Conservation (phyloP, 257 asterid genomes). For the Fraxinus anomala region DNA sequence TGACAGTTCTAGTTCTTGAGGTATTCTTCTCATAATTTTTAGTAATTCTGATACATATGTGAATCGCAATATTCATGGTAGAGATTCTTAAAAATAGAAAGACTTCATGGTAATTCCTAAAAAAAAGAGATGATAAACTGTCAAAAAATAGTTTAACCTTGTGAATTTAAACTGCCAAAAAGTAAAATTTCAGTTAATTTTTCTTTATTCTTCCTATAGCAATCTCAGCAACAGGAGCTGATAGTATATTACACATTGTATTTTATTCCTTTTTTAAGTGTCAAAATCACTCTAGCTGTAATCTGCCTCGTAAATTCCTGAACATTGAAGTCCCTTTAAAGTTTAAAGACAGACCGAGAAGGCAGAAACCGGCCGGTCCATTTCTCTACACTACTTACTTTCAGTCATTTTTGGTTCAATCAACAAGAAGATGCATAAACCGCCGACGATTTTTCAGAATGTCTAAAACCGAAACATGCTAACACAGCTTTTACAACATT, state of each 20-base stretch:
- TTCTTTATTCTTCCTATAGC: too few relatives aligned
- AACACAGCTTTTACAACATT: background rate
- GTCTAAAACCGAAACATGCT: background rate
- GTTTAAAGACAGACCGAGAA: background rate
- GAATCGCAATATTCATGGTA: background rate
- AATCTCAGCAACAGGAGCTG: background rate
- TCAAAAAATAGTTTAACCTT: background rate
- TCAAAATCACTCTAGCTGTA: background rate
- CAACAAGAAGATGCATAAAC: background rate
- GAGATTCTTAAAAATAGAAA: too few relatives aligned
- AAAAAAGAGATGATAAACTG: too few relatives aligned
- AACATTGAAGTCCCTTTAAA: background rate
- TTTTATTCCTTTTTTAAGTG: background rate
- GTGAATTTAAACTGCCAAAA: background rate
- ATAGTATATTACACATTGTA: background rate
- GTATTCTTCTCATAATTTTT: constrained; percentile 36
- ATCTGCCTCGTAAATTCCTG: background rate
- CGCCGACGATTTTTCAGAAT: background rate
- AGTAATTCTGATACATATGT: constrained; percentile 18
- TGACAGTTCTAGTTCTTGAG: constrained; percentile 90
- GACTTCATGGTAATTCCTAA: too few relatives aligned
- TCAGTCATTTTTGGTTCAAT: background rate
- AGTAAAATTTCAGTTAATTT: too few relatives aligned
- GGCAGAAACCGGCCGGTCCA: background rate
- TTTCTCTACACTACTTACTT: background rate